Evolutionary conservation across 2,329 filamentous ascomycete species (phyloP), one percentile per base, ranked within the genome.

Genomic region (Trichophyton rubrum): DNA sequence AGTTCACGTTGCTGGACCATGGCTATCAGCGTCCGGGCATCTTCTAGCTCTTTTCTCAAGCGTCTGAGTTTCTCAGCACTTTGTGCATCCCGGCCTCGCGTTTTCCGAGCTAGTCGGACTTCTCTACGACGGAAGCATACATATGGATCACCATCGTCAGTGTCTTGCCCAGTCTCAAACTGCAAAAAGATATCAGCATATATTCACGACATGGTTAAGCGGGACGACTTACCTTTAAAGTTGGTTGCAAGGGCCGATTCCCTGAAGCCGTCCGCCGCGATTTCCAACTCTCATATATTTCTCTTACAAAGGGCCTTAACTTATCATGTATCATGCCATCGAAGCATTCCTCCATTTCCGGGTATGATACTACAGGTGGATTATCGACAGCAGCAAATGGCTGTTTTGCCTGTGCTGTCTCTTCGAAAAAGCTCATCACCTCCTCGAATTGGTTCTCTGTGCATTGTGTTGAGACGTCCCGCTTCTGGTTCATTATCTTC

Each of bases 101-200:
- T 99, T 77, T 97, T 99, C 68, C 93, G 88, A 57, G 90, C 92
- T 72, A 95, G 90, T 61, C 93, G 87, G 55, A 95, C 89, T 75
- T 99, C 93, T 65, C 93, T 88, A 67, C 93, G 85, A 71, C 93
- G 85, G 82, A 99, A 99, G 76, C 93, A 99, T 69, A 99, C 91
- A 76, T 96, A 99, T 56, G 93, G 93, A 75, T 99, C 93, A 68
- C 89, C 85, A 71, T 99, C 93, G 73, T 99, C 93, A 63, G 87
- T 95, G 66, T 97, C 92, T 71, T 90, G 88, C 64, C 93, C 90
- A 55, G 86, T 95, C 77, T 99, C 93, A 66, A 96, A 93, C 77
- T 79, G 68, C 59, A 56, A 38, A 38, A 45, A 43, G 41, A 65
- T 24, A 57, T 61, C 55, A 61, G 38, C 35, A 53, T 59, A 55